Percentiles rank a stretch among this genome's conserved stretches.
phyloP scores from a whole-genome alignment of 345 rosid genomes.

The thale cress (Arabidopsis thaliana) region DNA sequence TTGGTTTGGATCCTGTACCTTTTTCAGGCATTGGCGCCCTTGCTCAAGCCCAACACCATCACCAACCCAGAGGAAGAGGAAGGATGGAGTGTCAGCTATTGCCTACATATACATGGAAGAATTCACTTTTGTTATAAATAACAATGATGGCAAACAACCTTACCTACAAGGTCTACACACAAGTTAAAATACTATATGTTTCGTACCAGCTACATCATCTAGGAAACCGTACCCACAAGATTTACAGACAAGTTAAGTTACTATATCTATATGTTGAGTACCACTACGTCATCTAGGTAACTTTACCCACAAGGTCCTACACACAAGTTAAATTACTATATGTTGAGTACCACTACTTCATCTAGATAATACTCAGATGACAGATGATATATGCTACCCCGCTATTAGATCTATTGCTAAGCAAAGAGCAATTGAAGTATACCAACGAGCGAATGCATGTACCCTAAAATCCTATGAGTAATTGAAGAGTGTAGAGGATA shows the following conservation, averaged over 20 bases:
- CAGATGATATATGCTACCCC: conserved; percentile 8
- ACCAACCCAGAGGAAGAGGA: conserved; percentile 99
- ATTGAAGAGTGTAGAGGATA: conserved; percentile 19
- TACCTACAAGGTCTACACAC: conserved; percentile 22
- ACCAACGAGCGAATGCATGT: not conserved
- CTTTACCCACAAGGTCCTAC: conserved; percentile 3
- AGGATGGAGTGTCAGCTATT: conserved; percentile 97
- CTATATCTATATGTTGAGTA: not conserved
- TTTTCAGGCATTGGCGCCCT: conserved; percentile 97
- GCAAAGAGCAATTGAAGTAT: not conserved
- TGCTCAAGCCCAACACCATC: conserved; percentile 98
- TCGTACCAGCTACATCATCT: not conserved
- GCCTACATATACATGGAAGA: conserved; percentile 56
- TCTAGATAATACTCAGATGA: conserved; percentile 12
- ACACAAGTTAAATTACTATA: conserved; percentile 1
- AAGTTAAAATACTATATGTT: not conserved
- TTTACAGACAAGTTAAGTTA: conserved; percentile 19
- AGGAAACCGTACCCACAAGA: conserved; percentile 14
- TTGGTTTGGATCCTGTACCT: conserved; percentile 51
- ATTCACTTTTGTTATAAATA: not conserved
- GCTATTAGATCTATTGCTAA: conserved; percentile 4
- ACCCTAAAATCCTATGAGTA: not conserved
- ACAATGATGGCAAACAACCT: conserved; percentile 1
- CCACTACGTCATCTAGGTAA: not conserved
- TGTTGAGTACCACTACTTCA: conserved; percentile 4